Evolutionary conservation across 306 rosid genomes (phyloP), one percentile per base, ranked within the genome.

Genomic region (Vigna trinervia): DNA sequence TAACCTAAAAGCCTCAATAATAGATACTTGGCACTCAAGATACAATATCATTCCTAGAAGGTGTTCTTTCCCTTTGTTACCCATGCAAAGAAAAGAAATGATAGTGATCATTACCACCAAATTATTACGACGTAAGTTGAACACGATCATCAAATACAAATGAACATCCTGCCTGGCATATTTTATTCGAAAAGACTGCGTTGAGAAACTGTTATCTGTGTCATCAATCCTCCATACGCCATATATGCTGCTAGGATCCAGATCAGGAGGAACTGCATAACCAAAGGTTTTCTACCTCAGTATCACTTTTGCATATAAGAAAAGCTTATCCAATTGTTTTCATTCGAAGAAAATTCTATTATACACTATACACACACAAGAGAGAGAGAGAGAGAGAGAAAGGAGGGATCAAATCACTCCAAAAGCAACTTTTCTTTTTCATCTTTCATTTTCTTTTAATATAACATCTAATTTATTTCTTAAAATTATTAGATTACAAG

Each of bases 141-240:
- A 95, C 3, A 95, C 84, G 76, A 91, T 74, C 99, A 95, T 89
- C 86, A 89, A 84, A 43, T 92, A 88, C 81, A 95, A 88, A 77
- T 88, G 86, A 80, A 90, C 78, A 59, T 95, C 99, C 83, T 95
- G 96, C 74, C 89, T 90, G 7, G 97, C 96, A 58, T 95, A 95
- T 79, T 90, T 92, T 85, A 95, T 88, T 82, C 89, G 89, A 79
- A 95, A 95, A 60, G 97, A 93, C 83, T 81, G 97, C 23, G 97
- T 90, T 38, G 97, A 90, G 89, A 95, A 92, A 87, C 98, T 94
- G 78, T 90, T 86, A 84, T 94, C 97, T 34, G 85, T 85, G 75
- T 94, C 95, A 74, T 94, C 92, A 78, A 94, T 89, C 89, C 86
- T 87, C 98, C 98, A 94, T 75, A 71, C 89, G 58, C 98, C 97